Evolutionary conservation across 768 basidiomycete species (phyloP), one percentile per base, ranked within the genome.

Genomic region (Lentinula aciculospora): DNA sequence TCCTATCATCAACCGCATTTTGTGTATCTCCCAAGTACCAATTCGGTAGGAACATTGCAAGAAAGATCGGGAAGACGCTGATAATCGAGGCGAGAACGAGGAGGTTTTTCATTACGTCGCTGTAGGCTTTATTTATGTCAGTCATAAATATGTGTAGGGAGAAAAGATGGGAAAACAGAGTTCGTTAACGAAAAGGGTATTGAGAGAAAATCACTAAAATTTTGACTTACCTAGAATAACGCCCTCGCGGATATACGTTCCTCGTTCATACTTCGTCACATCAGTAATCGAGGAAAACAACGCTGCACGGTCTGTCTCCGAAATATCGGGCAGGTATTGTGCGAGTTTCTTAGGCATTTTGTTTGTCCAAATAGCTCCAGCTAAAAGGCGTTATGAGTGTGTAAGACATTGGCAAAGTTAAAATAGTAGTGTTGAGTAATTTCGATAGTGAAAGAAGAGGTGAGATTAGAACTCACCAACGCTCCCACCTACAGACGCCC

Each of bases 21-120:
- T 91, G 89, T 40, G 71, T 73, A 63, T 88, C 82, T 15, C 84
- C 83, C 51, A 93, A 82, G 59, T 81, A 77, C 77, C 82, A 85
- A 64, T 89, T 73, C 13, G 82, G 81, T 74, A 88, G 84, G 55
- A 81, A 70, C 62, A 88, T 69, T 2, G 86, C 69, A 58, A 84
- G 73, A 29, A 81, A 31, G 55, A 89, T 70, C 7, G 88, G 87
- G 0, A 88, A 64, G 49, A 87, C 70, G 59, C 81, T 78, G 54
- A 84, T 68, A 5, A 71, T 72, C 32, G 79, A 78, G 0, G 81
- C 83, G 0, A 76, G 77, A 40, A 81, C 76, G 31, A 83, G 74
- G 68, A 86, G 78, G 15, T 80, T 67, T 50, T 75, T 75, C 82
- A 83, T 84, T 28, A 80, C 80, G 32, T 83, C 81, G 51, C 75